Percentiles rank a stretch among this genome's conserved stretches.
Conservation (phyloP, 805 yeast genomes). For the Yamadazyma insecticola region DNA sequence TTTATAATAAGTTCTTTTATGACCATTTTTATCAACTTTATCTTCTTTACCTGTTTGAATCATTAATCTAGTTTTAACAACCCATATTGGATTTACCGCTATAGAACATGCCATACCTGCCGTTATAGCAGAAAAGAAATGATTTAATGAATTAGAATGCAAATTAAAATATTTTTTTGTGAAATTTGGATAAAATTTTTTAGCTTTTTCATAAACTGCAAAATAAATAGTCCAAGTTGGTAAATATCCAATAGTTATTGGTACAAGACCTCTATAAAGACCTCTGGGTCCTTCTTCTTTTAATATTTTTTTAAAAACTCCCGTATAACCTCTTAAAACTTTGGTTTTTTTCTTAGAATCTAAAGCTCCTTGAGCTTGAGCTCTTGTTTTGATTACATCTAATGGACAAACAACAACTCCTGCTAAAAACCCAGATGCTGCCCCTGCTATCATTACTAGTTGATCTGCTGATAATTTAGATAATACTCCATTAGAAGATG, state of each 20-base stretch:
- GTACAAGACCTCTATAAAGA: conserved; percentile 83
- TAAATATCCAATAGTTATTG: conserved; percentile 89
- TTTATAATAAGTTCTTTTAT: conserved; percentile 43
- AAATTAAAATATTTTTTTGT: conserved; percentile 24
- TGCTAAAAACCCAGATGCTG: conserved; percentile 86
- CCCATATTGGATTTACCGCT: conserved; percentile 95
- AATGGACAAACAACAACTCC: conserved; percentile 91
- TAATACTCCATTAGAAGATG: conserved; percentile 16
- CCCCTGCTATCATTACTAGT: conserved; percentile 82
- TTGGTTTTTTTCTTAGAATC: conserved; percentile 5
- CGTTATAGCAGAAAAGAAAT: conserved; percentile 64
- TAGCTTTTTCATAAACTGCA: conserved; percentile 80
- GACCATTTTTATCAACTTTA: conserved; percentile 22
- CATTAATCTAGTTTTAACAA: conserved; percentile 92
- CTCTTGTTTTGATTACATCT: conserved; percentile 90
- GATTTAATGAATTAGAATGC: conserved; percentile 25
- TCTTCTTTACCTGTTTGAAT: conserved; percentile 57
- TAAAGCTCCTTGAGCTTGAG: conserved; percentile 80
- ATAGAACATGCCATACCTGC: conserved; percentile 88
- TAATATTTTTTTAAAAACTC: conserved; percentile 62
- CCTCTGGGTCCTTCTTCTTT: conserved; percentile 80
- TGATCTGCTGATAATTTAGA: conserved; percentile 39
- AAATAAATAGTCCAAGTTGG: conserved; percentile 98
- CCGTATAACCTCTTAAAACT: conserved; percentile 57
- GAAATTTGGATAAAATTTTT: conserved; percentile 45